Percentiles rank a stretch among this genome's conserved stretches.
Conservation (phyloP, 805 yeast species). For the Lachancea mirantina region DNA sequence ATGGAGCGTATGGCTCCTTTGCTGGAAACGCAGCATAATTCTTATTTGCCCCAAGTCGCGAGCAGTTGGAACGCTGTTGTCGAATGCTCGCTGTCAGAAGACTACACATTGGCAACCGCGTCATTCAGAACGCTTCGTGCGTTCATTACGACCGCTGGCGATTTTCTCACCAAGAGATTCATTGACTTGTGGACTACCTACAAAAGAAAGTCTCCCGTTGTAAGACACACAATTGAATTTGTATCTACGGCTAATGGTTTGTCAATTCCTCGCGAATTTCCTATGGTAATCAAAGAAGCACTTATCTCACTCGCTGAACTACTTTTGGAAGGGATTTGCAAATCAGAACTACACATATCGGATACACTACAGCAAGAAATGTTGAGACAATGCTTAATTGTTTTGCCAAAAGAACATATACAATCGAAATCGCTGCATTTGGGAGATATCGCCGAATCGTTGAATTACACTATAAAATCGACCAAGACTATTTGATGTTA, state of each 20-base stretch:
- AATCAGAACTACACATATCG: conserved; percentile 18
- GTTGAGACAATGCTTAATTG: conserved; percentile 19
- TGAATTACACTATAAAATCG: too few relatives aligned
- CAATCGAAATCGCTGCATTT: conserved; percentile 14
- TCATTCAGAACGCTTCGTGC: conserved; percentile 19
- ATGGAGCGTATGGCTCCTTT: conserved; percentile 41
- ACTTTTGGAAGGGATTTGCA: conserved; percentile 22
- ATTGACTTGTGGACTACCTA: conserved; percentile 23
- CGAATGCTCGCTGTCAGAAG: conserved; percentile 15
- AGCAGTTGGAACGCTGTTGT: conserved; percentile 25
- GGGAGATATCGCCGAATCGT: conserved; percentile 17
- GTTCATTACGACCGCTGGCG: conserved; percentile 19
- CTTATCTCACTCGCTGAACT: conserved; percentile 16
- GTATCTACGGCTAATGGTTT: conserved; percentile 2
- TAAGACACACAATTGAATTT: too few relatives aligned
- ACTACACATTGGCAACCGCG: conserved; percentile 18
- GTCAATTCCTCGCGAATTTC: conserved; percentile 11
- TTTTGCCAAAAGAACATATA: conserved; percentile 16
- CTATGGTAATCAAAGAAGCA: conserved; percentile 20
- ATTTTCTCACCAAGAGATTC: conserved; percentile 25
- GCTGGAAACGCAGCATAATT: conserved; percentile 39
- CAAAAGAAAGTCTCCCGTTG: conserved; percentile 12
- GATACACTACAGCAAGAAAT: conserved; percentile 20
- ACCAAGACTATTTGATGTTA: too few relatives aligned
- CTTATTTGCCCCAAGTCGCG: conserved; percentile 28